These are phyloP conservation scores for Meripilus lineatus DNA, from an alignment of 1,284 basidiomycete species.

Conservation along the genomic window DNA sequence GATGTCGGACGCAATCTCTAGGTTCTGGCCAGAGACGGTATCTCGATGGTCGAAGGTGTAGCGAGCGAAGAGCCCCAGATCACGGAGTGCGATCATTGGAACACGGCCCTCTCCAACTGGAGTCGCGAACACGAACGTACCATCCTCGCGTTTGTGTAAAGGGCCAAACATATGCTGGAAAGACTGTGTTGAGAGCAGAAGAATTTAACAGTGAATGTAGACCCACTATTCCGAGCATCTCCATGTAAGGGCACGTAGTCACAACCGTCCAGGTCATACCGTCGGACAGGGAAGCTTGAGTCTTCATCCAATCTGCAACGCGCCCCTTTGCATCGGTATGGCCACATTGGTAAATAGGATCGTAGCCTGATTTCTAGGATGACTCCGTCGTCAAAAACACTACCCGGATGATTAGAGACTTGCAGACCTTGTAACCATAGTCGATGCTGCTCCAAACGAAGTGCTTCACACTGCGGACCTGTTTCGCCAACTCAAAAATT, in stretches of 20 bases:
- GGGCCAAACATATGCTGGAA: slow-evolving; percentile 34
- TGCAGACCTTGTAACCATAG: slow-evolving; percentile 36
- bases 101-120: slow-evolving; percentile 16
- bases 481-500: slow-evolving; percentile 41
- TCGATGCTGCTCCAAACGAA: slow-evolving; percentile 41
- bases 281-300: slow-evolving; percentile 34
- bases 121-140: slow-evolving; percentile 25
- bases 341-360: slow-evolving; percentile 27
- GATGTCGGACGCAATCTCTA: slow-evolving; percentile 36
- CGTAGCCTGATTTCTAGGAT: slow-evolving; percentile 19
- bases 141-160: slow-evolving; percentile 33
- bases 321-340: slow-evolving; percentile 41
- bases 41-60: slow-evolving; percentile 40
- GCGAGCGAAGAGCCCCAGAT: slow-evolving; percentile 41
- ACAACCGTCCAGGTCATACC: slow-evolving; percentile 31
- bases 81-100: slow-evolving; percentile 22
- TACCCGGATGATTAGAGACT: background rate
- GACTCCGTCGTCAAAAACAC: background rate
- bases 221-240: slow-evolving; percentile 29
- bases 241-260: slow-evolving; percentile 30
- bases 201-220: slow-evolving; percentile 11
- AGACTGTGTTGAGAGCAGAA: background rate
- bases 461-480: slow-evolving; percentile 31
- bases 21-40: slow-evolving; percentile 33
- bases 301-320: slow-evolving; percentile 37